Evolutionary conservation across 176 grass and related monocot species (phyloP), one percentile per base, ranked within the genome.

Genomic region (Carex littledalei): DNA sequence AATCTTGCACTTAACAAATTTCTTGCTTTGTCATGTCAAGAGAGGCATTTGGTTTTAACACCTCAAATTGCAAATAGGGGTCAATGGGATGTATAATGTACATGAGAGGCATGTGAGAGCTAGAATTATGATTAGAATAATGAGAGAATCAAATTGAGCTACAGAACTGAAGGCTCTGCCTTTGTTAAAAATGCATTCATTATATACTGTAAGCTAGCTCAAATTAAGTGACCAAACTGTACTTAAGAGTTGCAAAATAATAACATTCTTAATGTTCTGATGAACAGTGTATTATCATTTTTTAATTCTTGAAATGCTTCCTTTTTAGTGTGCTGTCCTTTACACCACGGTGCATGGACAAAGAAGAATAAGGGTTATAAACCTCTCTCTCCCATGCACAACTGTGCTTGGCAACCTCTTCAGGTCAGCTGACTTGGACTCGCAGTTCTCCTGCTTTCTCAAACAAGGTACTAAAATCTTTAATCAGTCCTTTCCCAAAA

Each of bases 321-420:
- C 78, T 79, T 75, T 90, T 84, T 88, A 94, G 94, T 97, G 94
- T 79, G 94, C 94, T 20, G 67, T 97, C 88, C 91, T 97, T 62
- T 97, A 97, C 80, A 97, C 91, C 67, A 97, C 89, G 54, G 60
- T 97, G 54, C 90, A 89, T 84, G 94, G 94, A 26, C 86, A 97
- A 92, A 97, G 94, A 86, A 92, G 94, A 79, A 97, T 97, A 84
- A 72, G 94, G 67, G 90, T 97, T 39, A 90, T 97, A 83, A 97
- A 97, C 71, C 84, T 97, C 6, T 97, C 94, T 63, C 91, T 97
- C 79, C 87, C 94, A 35, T 97, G 94, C 82, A 91, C 94, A 29
- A 90, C 14, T 84, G 86, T 78, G 64, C 94, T 97, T 55, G 88
- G 86, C 64, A 94, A 73, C 80, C 89, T 97, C 58, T 97, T 97